Conservation (phyloP, 2,329 filamentous ascomycete genomes). For the Boeremia exigua region DNA sequence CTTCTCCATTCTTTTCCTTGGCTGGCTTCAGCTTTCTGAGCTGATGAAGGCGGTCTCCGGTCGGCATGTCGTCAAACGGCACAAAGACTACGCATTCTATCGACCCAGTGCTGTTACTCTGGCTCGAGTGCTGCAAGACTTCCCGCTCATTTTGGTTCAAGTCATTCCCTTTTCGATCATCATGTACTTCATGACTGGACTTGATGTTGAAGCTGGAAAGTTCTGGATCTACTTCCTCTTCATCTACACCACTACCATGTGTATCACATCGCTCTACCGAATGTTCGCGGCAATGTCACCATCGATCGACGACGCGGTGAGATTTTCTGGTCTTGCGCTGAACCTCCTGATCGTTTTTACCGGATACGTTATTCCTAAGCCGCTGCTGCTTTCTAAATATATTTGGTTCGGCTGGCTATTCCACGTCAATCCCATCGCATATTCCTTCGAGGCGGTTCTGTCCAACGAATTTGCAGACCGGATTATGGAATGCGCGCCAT, state of each 20-base stretch:
- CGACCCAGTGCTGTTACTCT: slow-evolving; percentile 69
- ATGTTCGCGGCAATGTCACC: slow-evolving; percentile 70
- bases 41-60: slow-evolving; percentile 78
- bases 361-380: slow-evolving; percentile 72
- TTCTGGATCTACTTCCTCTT: slow-evolving; percentile 72
- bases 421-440: slow-evolving; percentile 58
- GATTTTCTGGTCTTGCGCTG: slow-evolving; percentile 67
- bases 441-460: slow-evolving; percentile 71
- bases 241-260: slow-evolving; percentile 67
- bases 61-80: slow-evolving; percentile 71
- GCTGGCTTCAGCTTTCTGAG: slow-evolving; percentile 77
- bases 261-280: slow-evolving; percentile 68
- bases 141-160: slow-evolving; percentile 66
- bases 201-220: slow-evolving; percentile 65
- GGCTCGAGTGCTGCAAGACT: slow-evolving; percentile 67
- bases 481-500: slow-evolving; percentile 64
- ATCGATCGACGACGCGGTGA: slow-evolving; percentile 69
- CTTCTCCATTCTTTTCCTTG: slow-evolving; percentile 71
- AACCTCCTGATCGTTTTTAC: slow-evolving; percentile 69
- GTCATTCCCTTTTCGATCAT: slow-evolving; percentile 65
- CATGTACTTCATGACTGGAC: slow-evolving; percentile 69
- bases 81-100: slow-evolving; percentile 73
- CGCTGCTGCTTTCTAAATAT: slow-evolving; percentile 62
- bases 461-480: slow-evolving; percentile 68
- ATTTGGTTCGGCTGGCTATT: slow-evolving; percentile 67